Base-by-base conservation (phyloP, 2,329 filamentous ascomycete species). In the Paecilomyces sp. region DNA sequence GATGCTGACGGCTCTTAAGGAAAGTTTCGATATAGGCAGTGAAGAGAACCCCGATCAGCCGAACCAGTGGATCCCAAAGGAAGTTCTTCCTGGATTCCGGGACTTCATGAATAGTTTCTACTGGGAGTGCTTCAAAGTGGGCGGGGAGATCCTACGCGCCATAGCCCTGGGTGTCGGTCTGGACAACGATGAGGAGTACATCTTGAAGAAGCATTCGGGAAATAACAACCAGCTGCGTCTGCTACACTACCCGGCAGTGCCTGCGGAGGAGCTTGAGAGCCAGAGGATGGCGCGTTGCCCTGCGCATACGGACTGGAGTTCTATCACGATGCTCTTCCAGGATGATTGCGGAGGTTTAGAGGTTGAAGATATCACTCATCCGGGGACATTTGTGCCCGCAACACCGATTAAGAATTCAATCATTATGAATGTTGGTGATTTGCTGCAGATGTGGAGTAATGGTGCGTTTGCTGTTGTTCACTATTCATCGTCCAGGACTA, bases 211-310 rank as follows among this genome's bases (percentile, higher is more conserved):
- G 53, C 85, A 87, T 69, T 79, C 77, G 34, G 80, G 81, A 0
- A 76, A 81, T 59, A 81, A 85, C 64, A 85, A 85, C 62, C 85
- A 87, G 61, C 74, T 88, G 9, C 79, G 86, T 1, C 70, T 88
- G 28, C 72, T 87, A 15, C 85, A 88, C 67, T 88, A 85, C 61
- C 81, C 82, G 0, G 72, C 79, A 2, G 73, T 83, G 3, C 73
- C 77, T 28, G 77, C 76, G 4, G 71, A 73, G 33, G 75, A 74
- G 36, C 67, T 84, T 22, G 73, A 76, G 31, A 76, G 73, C 51
- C 74, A 77, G 12, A 65, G 72, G 15, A 74, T 79, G 41, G 76
- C 79, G 9, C 73, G 82, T 11, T 82, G 83, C 56, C 78, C 80
- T 0, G 77, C 80, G 3, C 82, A 85, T 68, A 82, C 77, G 2